Evolutionary conservation across 2,329 filamentous ascomycete genomes (phyloP).

Genomic region (Lachnellula cervina): DNA sequence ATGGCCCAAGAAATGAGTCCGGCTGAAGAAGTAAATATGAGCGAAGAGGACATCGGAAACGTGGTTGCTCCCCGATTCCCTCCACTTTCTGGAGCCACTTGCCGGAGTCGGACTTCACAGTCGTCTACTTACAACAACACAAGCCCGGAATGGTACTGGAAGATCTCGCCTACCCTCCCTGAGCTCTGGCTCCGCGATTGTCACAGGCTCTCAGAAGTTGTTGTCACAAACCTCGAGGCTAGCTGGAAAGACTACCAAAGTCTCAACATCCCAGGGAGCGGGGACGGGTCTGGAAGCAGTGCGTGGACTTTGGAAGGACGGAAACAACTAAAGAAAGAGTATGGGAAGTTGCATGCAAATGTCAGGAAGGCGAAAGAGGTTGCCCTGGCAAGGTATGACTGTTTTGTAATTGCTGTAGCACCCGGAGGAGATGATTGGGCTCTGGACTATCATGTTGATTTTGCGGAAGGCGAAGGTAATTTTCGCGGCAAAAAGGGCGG

Average conservation of each 20-base stretch:
- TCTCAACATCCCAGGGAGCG: conserved; percentile 4
- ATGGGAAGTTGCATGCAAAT: background rate
- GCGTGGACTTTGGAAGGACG: background rate
- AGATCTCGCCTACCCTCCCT: conserved; percentile 4
- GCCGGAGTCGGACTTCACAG: background rate
- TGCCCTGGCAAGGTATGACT: conserved; percentile 6
- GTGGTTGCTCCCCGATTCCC: background rate
- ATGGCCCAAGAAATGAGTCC: too few relatives aligned
- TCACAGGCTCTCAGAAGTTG: background rate
- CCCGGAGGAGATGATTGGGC: conserved; percentile 2
- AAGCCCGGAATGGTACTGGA: conserved; percentile 6
- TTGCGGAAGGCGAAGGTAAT: background rate
- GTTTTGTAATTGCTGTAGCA: conserved; percentile 2
- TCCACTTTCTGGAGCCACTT: conserved; percentile 1
- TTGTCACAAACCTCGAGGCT: conserved; percentile 3
- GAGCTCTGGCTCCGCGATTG: conserved; percentile 11
- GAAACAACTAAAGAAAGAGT: conserved; percentile 3
- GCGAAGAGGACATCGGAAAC: background rate
- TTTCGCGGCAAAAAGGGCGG: background rate
- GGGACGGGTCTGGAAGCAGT: background rate
- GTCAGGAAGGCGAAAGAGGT: conserved; percentile 10
- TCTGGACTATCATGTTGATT: conserved; percentile 11
- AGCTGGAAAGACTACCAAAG: conserved; percentile 1
- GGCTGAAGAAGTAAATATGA: background rate
- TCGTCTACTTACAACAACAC: conserved; percentile 3